These are phyloP conservation scores for Colletotrichum sansevieriae DNA, from an alignment of 2,329 filamentous ascomycete species.

Conservation along the genomic window DNA sequence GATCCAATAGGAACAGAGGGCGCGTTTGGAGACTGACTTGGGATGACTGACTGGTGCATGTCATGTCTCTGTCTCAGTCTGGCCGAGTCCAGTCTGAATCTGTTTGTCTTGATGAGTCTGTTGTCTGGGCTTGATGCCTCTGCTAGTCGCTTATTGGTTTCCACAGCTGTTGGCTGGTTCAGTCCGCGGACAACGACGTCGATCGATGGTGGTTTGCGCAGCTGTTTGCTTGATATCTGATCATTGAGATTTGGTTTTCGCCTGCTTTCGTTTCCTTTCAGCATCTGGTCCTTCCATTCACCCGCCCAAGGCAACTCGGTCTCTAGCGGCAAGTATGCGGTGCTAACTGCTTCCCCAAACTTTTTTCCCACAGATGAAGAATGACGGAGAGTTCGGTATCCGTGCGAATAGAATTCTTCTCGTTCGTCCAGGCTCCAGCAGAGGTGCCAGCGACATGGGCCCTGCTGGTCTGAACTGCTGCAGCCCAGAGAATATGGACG, in stretches of 20 bases:
- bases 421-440: conserved; percentile 23
- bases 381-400: conserved; percentile 24
- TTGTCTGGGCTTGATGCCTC: not conserved
- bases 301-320: not conserved
- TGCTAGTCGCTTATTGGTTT: not conserved
- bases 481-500: conserved; percentile 37
- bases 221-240: too few species aligned
- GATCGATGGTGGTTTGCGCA: not conserved
- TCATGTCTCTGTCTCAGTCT: not conserved
- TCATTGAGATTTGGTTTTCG: not conserved
- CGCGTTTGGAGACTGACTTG: conserved; percentile 5
- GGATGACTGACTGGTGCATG: conserved; percentile 2
- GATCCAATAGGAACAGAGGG: conserved; percentile 17
- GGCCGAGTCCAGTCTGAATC: not conserved
- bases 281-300: not conserved
- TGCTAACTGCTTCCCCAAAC: not conserved
- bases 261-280: conserved; percentile 3
- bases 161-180: not conserved
- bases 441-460: conserved; percentile 39
- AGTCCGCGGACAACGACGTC: conserved; percentile 7
- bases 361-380: conserved; percentile 18
- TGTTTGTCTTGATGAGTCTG: conserved; percentile 9
- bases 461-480: conserved; percentile 38
- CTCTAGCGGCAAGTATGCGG: too few species aligned
- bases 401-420: conserved; percentile 25